Conservation (phyloP, 208 protist species). For the Leishmania amazonensis region DNA sequence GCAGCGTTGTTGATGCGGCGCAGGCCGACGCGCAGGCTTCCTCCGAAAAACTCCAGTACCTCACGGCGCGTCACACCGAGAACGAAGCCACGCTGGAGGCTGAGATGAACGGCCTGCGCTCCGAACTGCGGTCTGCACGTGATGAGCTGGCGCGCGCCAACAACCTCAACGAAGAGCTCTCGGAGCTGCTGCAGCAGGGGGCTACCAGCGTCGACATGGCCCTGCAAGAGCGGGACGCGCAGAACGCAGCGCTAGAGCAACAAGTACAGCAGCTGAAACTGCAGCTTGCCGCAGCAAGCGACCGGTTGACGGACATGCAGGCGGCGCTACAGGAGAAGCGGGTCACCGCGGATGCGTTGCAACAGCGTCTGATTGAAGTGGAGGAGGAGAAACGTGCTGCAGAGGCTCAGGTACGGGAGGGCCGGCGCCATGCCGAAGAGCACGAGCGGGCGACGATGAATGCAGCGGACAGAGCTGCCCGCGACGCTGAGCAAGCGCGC, state of each 20-base stretch:
- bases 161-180: constrained; percentile 45
- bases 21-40: constrained; percentile 32
- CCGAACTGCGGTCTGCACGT: constrained; percentile 24
- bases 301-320: constrained; percentile 31
- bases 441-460: constrained; percentile 21
- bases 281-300: constrained; percentile 30
- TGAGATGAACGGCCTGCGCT: constrained; percentile 10
- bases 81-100: constrained; percentile 12
- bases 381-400: constrained; percentile 17
- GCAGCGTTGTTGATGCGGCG: constrained; percentile 27
- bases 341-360: constrained; percentile 13
- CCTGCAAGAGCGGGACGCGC: constrained; percentile 37
- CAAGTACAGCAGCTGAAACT: constrained; percentile 39
- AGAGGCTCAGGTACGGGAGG: constrained; percentile 24
- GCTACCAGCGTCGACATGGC: constrained; percentile 52
- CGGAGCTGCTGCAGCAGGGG: constrained; percentile 48
- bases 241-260: constrained; percentile 26
- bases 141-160: constrained; percentile 27
- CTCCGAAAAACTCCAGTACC: constrained; percentile 16
- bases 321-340: constrained; percentile 16
- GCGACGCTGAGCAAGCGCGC: constrained; percentile 34
- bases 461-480: constrained; percentile 27
- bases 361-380: constrained; percentile 31
- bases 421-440: constrained; percentile 21
- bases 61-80: constrained; percentile 9